phyloP scores from a whole-genome alignment of 1,284 basidiomycete species.

The Cutaneotrichosporon cyanovorans region DNA sequence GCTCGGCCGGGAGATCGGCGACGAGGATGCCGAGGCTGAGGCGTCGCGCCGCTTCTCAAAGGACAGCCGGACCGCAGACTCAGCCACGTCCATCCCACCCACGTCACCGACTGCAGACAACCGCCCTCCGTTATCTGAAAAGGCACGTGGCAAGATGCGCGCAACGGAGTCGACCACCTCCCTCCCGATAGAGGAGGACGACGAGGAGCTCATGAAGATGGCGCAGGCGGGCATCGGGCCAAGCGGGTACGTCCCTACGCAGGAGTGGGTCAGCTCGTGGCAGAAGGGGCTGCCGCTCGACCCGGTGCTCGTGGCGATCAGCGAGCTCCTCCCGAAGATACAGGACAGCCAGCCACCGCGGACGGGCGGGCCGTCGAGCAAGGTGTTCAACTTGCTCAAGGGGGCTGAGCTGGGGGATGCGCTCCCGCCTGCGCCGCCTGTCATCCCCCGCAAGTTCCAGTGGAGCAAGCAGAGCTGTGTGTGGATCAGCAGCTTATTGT shows the following conservation, averaged over 20 bases:
- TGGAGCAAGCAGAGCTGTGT: slow-evolving; percentile 82
- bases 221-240: slow-evolving; percentile 63
- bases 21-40: slow-evolving; percentile 12
- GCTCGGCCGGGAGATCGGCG: slow-evolving; percentile 27
- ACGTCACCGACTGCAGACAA: background rate
- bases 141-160: slow-evolving; percentile 79
- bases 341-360: slow-evolving; percentile 63
- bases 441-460: slow-evolving; percentile 68
- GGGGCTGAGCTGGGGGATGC: slow-evolving; percentile 63
- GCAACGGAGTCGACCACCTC: slow-evolving; percentile 20
- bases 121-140: slow-evolving; percentile 57
- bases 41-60: background rate
- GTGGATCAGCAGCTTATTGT: slow-evolving; percentile 82
- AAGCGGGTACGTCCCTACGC: slow-evolving; percentile 84
- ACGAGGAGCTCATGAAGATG: slow-evolving; percentile 55
- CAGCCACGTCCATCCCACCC: background rate
- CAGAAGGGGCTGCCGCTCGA: slow-evolving; percentile 60
- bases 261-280: slow-evolving; percentile 72
- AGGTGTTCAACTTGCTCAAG: slow-evolving; percentile 55
- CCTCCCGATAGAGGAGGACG: slow-evolving; percentile 46
- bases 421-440: slow-evolving; percentile 60
- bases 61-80: background rate
- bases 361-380: slow-evolving; percentile 37
- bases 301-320: slow-evolving; percentile 69
- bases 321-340: slow-evolving; percentile 78